Evolutionary conservation across 129 eudicot species (phyloP).

Genomic region (Tagetes patula): DNA sequence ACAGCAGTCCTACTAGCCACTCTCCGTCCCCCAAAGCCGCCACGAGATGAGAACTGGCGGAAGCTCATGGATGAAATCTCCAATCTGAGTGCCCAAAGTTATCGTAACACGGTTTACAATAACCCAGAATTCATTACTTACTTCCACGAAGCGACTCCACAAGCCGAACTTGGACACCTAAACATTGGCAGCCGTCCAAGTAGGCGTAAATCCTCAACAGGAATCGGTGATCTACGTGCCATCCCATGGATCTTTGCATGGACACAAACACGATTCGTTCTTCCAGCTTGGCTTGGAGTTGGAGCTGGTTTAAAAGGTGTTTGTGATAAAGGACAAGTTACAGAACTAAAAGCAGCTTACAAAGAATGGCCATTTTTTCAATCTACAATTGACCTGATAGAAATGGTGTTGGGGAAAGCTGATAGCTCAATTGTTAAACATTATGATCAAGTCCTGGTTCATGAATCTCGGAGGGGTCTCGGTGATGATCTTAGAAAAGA

Average conservation of each 20-base stretch:
- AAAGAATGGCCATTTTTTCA: conserved; percentile 94
- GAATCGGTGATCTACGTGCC: conserved; percentile 82
- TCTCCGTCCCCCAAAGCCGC: conserved; percentile 84
- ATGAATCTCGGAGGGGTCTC: conserved; percentile 52
- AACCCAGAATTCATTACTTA: conserved; percentile 80
- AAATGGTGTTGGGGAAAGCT: conserved; percentile 90
- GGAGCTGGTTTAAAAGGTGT: conserved; percentile 82
- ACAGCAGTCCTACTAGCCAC: conserved; percentile 95
- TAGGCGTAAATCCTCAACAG: conserved; percentile 60
- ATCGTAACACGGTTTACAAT: conserved; percentile 77
- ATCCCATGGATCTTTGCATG: conserved; percentile 99
- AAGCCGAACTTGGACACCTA: conserved; percentile 86
- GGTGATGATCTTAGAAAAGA: conserved; percentile 74
- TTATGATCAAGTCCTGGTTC: conserved; percentile 71
- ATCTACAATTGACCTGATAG: conserved; percentile 84
- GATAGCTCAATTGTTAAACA: conserved; percentile 74
- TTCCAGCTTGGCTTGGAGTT: conserved; percentile 96
- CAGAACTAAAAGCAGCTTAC: conserved; percentile 71
- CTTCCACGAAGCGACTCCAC: conserved; percentile 97
- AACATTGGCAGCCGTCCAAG: conserved; percentile 95
- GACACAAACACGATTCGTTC: conserved; percentile 90
- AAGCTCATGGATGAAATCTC: conserved; percentile 83
- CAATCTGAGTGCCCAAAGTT: conserved; percentile 57
- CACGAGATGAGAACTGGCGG: conserved; percentile 93
- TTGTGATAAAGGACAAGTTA: conserved; percentile 70